Percentiles rank a stretch among this genome's conserved stretches.
phyloP scores from a whole-genome alignment of 129 eudicot species.

The Helianthus annuus region HanXRQr2.0-SUNRISE NC_035442.2:4190061-4190560 shows the following conservation, averaged over 20 bases:
- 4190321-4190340: too few species aligned
- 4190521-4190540: too few species aligned
- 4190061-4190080: background rate
- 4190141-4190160: background rate
- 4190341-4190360: too few species aligned
- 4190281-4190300: background rate
- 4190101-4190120: constrained; percentile 16
- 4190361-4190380: too few species aligned
- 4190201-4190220: background rate
- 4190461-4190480: too few species aligned
- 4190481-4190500: too few species aligned
- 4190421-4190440: too few species aligned
- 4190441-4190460: too few species aligned
- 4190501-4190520: too few species aligned
- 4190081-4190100: constrained; percentile 7
- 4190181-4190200: background rate
- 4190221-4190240: background rate
- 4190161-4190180: background rate
- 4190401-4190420: too few species aligned
- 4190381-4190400: too few species aligned
- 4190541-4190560: too few species aligned
- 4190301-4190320: background rate
- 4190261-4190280: background rate
- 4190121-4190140: background rate
- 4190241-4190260: background rate